Evolutionary conservation across 192 early-diverging fungal species (phyloP), one percentile per base, ranked within the genome.

Genomic region (Umbelopsis vinacea): DNA sequence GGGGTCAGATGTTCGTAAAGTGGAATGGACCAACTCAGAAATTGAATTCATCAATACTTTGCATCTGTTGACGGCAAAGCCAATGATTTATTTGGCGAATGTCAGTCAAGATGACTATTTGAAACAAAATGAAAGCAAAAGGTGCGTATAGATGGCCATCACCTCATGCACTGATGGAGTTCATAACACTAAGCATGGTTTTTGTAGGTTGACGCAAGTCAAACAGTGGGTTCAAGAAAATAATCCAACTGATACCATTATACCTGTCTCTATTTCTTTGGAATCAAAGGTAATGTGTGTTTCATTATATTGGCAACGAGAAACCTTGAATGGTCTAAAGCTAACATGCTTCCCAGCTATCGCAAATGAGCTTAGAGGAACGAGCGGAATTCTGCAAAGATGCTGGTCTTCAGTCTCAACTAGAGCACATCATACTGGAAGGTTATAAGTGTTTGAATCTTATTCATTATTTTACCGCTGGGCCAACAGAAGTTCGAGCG

Each of bases 401-500:
- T 71, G 68, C 86, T 43, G 84, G 84, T n/a, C 81, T 85, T n/a
- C 68, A 66, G 46, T 93, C 94, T 69, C 90, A 88, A 29, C 79
- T 98, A 60, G 92, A 92, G 83, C 94, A 94, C 83, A 96, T 99
- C 73, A 93, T 98, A 70, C 85, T 93, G 8, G 86, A 90, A n/a
- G 97, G 97, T 67, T 99, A 99, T 81, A 71, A 86, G 37, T 89
- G 93, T 52, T 86, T 99, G 69, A 84, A 92, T 67, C 82, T 99
- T 33, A 88, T 92, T 78, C 96, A 99, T 86, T 99, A 91, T 84
- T 97, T 98, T 85, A 97, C 96, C 38, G 94, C 89, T 54, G 96
- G 97, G 45, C 89, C 87, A 33, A 88, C 90, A 77, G 96, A 99
- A 84, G 95, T 97, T 23, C 87, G 94, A 55, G 94, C 94, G 37